Evolutionary conservation across 176 grass and related monocot species (phyloP), one percentile per base, ranked within the genome.

Genomic region (Urochloa ruziziensis): DNA sequence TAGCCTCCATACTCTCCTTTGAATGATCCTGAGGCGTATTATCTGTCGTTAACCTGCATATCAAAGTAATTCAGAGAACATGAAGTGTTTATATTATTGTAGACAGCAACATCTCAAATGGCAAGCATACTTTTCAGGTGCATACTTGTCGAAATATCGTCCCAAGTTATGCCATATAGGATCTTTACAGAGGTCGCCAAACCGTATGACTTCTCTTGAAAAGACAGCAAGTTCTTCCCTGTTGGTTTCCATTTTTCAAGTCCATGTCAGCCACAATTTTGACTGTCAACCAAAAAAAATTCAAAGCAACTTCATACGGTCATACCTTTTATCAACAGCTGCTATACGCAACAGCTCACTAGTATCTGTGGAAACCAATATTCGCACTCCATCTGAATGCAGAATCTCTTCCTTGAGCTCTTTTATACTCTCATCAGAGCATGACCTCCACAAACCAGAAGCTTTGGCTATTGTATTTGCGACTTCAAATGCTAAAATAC

Each of bases 401-500:
- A 98, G 88, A 80, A 94, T 70, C 39, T 95, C 96, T 86, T 80
- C 85, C 48, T 98, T 96, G 40, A 98, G 81, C 40, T 84, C 84
- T 78, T 68, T 84, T 82, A 98, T 91, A 66, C 85, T 98, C 39
- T 91, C 80, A 12, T 98, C 93, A 3, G 96, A 96, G 81, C 90
- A 93, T 25, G 93, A 94, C 16, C 86, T 90, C 91, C 89, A 95
- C 39, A 98, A 82, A 46, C 23, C 85, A 54, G 93, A 86, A 35
- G 87, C 87, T 85, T 98, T 98, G 73, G 89, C 89, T 85, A 98
- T 96, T 14, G 96, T 98, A 71, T 95, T 98, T 14, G 96, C 96
- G 3, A 98, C 93, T 91, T 98, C 96, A 69, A 98, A 98, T 85
- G 96, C 87, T 68, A 98, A 80, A 79, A 98, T 98, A 32, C 63